Percentiles rank a stretch among this genome's conserved stretches.
Conservation (phyloP, 495 filamentous ascomycete species). For the Penicillium pulvis region DNA sequence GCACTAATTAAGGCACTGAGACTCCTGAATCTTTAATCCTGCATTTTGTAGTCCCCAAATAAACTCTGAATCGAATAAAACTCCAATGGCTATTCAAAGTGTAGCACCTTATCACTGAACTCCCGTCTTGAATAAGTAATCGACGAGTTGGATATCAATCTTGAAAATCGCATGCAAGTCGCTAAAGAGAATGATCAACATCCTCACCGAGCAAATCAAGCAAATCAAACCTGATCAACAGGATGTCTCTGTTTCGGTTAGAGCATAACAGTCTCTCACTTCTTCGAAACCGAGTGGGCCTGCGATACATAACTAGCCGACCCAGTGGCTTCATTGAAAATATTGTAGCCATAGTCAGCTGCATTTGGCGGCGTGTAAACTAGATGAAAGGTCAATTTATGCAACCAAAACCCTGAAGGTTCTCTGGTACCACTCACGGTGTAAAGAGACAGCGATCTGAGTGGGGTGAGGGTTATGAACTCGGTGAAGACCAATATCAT, state of each 20-base stretch:
- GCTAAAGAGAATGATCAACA: conserved; percentile 3
- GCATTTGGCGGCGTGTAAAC: conserved; percentile 59
- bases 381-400: background rate
- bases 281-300: conserved; percentile 18
- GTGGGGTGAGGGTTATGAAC: conserved; percentile 69
- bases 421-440: conserved; percentile 52
- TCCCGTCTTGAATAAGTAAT: background rate
- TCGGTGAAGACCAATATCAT: conserved; percentile 77
- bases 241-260: background rate
- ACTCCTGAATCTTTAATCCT: too few species aligned
- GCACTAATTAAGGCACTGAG: too few species aligned
- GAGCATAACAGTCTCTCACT: background rate
- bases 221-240: background rate
- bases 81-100: background rate
- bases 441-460: conserved; percentile 79
- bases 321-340: conserved; percentile 70
- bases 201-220: background rate
- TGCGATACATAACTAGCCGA: conserved; percentile 41
- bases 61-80: too few species aligned
- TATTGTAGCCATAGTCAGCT: conserved; percentile 70
- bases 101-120: background rate
- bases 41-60: too few species aligned
- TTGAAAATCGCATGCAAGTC: background rate
- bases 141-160: conserved; percentile 1
- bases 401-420: background rate